Conservation (phyloP, 331 rosid genomes). For the Rosa hybrid region DNA sequence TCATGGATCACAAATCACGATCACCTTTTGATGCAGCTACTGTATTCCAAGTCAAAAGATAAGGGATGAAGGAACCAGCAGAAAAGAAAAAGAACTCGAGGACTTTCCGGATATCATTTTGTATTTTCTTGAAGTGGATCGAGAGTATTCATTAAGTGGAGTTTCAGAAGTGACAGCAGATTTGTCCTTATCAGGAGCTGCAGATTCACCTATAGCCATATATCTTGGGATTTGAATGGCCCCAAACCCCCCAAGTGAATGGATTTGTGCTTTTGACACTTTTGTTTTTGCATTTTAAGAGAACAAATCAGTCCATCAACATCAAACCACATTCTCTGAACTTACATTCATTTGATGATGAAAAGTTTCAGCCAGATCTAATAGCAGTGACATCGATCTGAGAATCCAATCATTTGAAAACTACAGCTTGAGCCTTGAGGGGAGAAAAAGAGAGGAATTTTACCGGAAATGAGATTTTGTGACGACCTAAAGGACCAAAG, state of each 20-base stretch:
- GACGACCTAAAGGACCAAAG: background rate
- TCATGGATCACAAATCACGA: background rate
- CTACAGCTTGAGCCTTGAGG: background rate
- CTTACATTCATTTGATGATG: background rate
- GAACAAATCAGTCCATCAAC: background rate
- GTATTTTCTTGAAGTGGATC: background rate
- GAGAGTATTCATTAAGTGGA: background rate
- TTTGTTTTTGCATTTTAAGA: background rate
- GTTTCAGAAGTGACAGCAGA: background rate
- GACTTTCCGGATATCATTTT: background rate
- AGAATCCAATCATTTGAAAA: background rate
- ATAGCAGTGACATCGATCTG: background rate
- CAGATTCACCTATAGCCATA: background rate
- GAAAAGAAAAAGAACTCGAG: background rate
- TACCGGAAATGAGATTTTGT: background rate
- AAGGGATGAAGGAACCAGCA: background rate
- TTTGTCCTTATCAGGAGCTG: slow-evolving; percentile 1
- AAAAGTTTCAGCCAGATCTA: background rate
- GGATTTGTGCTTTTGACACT: background rate
- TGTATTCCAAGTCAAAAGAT: background rate
- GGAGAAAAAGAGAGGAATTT: background rate
- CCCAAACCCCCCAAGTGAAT: background rate
- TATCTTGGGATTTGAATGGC: background rate
- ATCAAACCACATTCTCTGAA: background rate
- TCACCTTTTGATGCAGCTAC: background rate